Conservation (phyloP, 345 rosid genomes). For the Salix arbutifolia region DNA sequence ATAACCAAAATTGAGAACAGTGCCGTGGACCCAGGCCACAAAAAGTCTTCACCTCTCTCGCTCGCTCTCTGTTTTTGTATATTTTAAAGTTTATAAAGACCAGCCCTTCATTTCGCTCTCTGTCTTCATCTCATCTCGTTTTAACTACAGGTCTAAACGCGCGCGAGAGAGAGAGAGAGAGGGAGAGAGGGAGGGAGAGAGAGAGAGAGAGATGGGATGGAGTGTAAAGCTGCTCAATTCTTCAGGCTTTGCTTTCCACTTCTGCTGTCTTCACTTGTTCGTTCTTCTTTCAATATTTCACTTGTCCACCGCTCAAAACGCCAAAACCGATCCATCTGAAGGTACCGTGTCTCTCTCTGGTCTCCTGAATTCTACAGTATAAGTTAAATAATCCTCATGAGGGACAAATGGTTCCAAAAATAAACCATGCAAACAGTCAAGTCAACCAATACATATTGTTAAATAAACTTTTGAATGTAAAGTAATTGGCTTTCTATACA, state of each 20-base stretch:
- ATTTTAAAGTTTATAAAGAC: neutral
- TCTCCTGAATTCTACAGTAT: too few relatives aligned
- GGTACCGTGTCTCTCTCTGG: neutral
- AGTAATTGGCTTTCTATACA: neutral
- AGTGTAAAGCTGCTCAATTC: neutral
- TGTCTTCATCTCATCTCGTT: too few relatives aligned
- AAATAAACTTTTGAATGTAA: neutral
- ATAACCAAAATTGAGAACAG: too few relatives aligned
- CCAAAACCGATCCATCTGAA: constrained; percentile 22
- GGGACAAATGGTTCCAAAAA: neutral
- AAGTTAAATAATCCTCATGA: neutral
- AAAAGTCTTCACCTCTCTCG: neutral
- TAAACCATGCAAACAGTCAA: neutral
- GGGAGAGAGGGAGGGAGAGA: neutral
- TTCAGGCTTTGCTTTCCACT: neutral
- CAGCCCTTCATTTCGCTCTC: neutral
- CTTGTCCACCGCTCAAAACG: constrained; percentile 11
- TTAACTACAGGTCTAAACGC: too few relatives aligned
- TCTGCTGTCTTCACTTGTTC: neutral
- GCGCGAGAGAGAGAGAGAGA: neutral
- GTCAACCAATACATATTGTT: neutral
- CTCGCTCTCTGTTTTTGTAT: neutral
- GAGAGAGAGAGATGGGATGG: neutral
- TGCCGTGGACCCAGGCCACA: too few relatives aligned
- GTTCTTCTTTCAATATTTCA: neutral